Conservation (phyloP, 2,329 filamentous ascomycete genomes). For the Xylariaceae sp. region DNA sequence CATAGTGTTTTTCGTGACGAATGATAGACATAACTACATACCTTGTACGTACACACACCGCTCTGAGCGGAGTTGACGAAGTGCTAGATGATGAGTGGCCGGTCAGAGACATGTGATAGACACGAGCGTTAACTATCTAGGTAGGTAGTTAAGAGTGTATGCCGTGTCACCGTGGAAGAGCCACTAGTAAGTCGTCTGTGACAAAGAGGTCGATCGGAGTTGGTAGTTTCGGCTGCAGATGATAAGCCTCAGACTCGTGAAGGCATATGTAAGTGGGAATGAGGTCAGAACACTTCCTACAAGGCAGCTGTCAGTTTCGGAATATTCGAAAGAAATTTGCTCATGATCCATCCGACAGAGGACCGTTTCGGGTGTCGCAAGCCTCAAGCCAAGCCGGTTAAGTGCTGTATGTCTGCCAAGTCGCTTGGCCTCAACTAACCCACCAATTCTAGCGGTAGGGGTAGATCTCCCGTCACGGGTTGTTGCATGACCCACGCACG, state of each 20-base stretch:
- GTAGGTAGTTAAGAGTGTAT: background rate
- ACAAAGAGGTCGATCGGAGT: background rate
- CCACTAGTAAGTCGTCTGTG: background rate
- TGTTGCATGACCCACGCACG: background rate
- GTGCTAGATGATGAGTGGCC: background rate
- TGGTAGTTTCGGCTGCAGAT: too few species aligned
- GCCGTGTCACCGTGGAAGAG: background rate
- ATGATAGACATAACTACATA: background rate
- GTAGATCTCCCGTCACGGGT: background rate
- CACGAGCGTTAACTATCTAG: background rate
- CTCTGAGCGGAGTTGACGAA: background rate
- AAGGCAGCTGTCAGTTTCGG: background rate
- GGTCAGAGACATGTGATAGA: background rate
- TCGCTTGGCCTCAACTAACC: background rate
- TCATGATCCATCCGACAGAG: background rate
- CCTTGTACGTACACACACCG: background rate
- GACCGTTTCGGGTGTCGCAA: background rate
- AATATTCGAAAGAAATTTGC: background rate
- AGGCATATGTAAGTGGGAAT: too few species aligned
- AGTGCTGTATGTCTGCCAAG: background rate
- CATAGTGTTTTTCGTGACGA: background rate
- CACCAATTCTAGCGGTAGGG: background rate
- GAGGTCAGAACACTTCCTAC: too few species aligned
- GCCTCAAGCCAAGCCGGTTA: background rate
- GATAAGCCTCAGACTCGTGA: too few species aligned